Base-by-base conservation (phyloP, 345 rosid species). In the Gossypium sturtianum region DNA sequence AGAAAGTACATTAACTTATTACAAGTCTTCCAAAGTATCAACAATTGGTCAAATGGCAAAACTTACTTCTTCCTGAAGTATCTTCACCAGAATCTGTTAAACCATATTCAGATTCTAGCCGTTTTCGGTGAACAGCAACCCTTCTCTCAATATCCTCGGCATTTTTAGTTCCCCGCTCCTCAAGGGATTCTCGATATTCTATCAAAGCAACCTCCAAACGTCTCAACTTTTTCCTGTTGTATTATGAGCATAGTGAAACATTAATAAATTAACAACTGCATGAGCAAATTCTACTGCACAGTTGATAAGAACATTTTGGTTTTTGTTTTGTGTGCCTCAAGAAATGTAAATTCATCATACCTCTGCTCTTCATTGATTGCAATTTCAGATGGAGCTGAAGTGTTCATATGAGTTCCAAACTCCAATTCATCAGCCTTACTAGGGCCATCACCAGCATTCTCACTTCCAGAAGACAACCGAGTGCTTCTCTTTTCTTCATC, bases 341-440 rank as follows among this genome's bases (percentile, higher is more conserved):
- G 70, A 49, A 43, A 47, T 29, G 25, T 48, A 16, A 61, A 29
- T 12, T n/a, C 59, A 60, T 48, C 44, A 66, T 75, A 93, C 98
- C 99, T 96, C 77, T 93, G 95, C 80, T 90, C 99, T 78, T 93
- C 99, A 54, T 84, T 90, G 81, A 90, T 85, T 78, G 85, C 95
- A 68, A 76, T 87, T 75, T 90, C 91, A 71, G 87, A 80, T 73
- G 83, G 90, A 25, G 77, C 74, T 19, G 87, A 85, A 62, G 86
- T 78, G 77, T 78, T 83, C 70, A 82, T 81, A 71, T 80, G 88
- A 72, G 82, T 79, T 66, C 81, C 88, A 76, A 85, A 76, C 62
- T 88, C 97, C 48, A 82, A 77, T 34, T 86, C 97, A 76, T 91
- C 94, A 25, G 72, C 87, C 86, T 83, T 87, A 71, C 82, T 84